These are phyloP conservation scores for Hygrophoropsis aurantiaca DNA, from an alignment of 768 basidiomycete species.

Conservation along the genomic window DNA sequence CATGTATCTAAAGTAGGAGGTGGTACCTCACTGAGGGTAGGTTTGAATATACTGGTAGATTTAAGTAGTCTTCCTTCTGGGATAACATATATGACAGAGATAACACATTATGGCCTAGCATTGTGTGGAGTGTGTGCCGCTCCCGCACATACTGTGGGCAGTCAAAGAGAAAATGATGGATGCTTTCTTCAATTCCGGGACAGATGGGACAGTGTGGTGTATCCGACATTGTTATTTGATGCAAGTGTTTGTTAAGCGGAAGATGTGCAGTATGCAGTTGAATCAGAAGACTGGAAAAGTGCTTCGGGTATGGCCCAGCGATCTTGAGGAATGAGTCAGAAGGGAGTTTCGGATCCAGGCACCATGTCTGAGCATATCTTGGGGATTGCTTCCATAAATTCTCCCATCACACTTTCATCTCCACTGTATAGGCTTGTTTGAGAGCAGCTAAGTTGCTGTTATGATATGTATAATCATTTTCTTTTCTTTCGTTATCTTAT, in stretches of 20 bases:
- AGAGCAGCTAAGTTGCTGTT: background rate
- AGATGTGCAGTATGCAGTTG: slow-evolving; percentile 33
- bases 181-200: slow-evolving; percentile 6
- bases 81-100: too few species aligned
- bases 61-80: background rate
- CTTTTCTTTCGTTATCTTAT: too few species aligned
- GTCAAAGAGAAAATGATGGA: slow-evolving; percentile 14
- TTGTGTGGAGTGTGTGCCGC: background rate
- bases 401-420: background rate
- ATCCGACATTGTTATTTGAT: slow-evolving; percentile 12
- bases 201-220: slow-evolving; percentile 19
- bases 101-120: background rate
- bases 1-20: too few species aligned
- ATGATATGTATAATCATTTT: too few species aligned
- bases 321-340: background rate
- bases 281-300: slow-evolving; percentile 18
- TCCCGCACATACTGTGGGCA: slow-evolving; percentile 9
- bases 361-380: background rate
- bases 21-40: background rate
- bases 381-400: background rate
- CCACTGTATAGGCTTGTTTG: background rate
- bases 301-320: slow-evolving; percentile 2
- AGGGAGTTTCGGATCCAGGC: background rate
- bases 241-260: slow-evolving; percentile 31
- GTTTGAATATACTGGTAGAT: background rate